Evolutionary conservation across 2,329 filamentous ascomycete species (phyloP), one percentile per base, ranked within the genome.

Genomic region (Achaetomium macrosporum): DNA sequence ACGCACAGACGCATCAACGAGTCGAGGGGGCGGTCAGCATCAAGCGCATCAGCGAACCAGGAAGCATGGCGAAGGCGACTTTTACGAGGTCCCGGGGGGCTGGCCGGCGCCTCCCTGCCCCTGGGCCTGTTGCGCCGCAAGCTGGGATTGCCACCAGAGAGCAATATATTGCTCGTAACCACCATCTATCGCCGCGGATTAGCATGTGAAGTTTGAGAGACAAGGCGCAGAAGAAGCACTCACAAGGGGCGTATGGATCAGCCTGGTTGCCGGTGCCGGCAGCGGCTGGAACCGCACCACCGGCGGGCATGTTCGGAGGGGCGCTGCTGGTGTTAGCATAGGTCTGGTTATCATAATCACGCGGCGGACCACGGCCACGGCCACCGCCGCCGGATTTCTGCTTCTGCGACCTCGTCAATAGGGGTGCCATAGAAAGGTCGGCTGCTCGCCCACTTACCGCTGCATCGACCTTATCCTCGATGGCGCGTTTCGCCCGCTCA

Each of bases 391-490:
- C 80, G 33, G 54, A 56, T 72, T 82, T 82, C 63, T 80, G 76
- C 51, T 75, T 74, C 76, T 80, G 56, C 49, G 12, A 17, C n/a
- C 15, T 29, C n/a, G 19, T 2, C 20, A 37, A 19, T 12, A 1
- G 43, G 9, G 15, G 3, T 15, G 2, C 31, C n/a, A 31, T n/a
- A 13, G 15, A 13, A 19, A 13, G 4, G 25, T 4, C 25, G 25
- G 25, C 25, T 25, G 25, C 25, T 25, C 25, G 25, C 4, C 25
- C 25, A 79, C 85, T 72, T 81, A 91, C 85, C 68, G 92, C 89
- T 65, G 88, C 86, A 57, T 95, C 89, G 45, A 96, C 89, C 72
- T 96, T 96, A 61, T 95, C 90, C 68, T 90, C 88, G 57, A 96
- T 95, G 41, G 88, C 87, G 62, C 77, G 77, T 73, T 95, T 95